These are phyloP conservation scores for Massarina eburnea DNA, from an alignment of 2,329 filamentous ascomycete genomes.

Conservation along the genomic window DNA sequence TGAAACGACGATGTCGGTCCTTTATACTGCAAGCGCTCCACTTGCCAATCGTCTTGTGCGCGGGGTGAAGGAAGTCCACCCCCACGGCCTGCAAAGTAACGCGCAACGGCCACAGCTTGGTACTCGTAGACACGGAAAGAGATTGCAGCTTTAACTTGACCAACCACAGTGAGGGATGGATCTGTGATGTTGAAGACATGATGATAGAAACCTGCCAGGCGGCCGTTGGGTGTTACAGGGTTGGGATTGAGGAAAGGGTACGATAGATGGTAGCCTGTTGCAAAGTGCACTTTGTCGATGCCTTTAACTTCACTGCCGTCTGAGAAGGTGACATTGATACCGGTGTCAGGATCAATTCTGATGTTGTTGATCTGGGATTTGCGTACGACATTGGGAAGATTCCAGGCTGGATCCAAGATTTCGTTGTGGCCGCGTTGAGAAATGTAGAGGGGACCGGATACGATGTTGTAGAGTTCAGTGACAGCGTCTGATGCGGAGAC, in stretches of 20 bases:
- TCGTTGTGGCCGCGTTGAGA: constrained; percentile 11
- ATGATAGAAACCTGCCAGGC: constrained; percentile 13
- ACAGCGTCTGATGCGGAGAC: constrained; percentile 15
- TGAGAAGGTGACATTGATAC: constrained; percentile 10
- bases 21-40: constrained; percentile 6
- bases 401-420: constrained; percentile 8
- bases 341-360: background rate
- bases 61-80: constrained; percentile 5
- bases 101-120: constrained; percentile 17
- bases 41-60: constrained; percentile 11
- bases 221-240: constrained; percentile 7
- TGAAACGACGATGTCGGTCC: constrained; percentile 12
- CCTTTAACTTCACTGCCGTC: constrained; percentile 8
- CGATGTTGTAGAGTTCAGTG: constrained; percentile 8
- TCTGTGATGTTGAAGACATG: constrained; percentile 17
- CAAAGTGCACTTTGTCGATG: constrained; percentile 14
- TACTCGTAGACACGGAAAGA: constrained; percentile 18
- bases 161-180: constrained; percentile 10
- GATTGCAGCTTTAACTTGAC: constrained; percentile 11
- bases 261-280: constrained; percentile 15
- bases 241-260: constrained; percentile 12
- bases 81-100: constrained; percentile 11
- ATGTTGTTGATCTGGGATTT: constrained; percentile 9
- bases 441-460: constrained; percentile 9
- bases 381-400: constrained; percentile 9